Evolutionary conservation across 2,329 filamentous ascomycete species (phyloP), one percentile per base, ranked within the genome.

Genomic region (Diaporthe citri): DNA sequence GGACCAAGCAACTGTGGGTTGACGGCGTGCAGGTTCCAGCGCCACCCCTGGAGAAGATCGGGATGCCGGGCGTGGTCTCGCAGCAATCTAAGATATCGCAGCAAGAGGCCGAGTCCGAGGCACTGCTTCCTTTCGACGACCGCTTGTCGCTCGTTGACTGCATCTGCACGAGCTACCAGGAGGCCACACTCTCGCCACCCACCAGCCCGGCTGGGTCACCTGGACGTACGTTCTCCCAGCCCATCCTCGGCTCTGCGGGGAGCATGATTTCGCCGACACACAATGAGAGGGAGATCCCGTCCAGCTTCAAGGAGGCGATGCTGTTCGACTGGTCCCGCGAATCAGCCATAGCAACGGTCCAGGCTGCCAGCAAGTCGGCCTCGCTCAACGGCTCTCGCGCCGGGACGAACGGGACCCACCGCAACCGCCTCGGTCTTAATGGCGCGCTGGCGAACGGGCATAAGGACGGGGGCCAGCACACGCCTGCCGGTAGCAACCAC

Each of bases 301-400:
- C 86, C 22, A 88, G 87, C 39, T 90, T 95, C 78, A 91, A 89
- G 77, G 94, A 97, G 76, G 90, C 94, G 78, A 94, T 98, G 90
- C 85, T 95, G 74, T 87, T 90, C 28, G 90, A 94, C 64, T 98
- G 96, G 96, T 93, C 91, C 52, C 92, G 92, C 80, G 95, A 97
- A 31, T 85, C 87, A 20, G 94, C 93, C 43, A 86, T 97, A 71
- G 90, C 92, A 15, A 88, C 90, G 51, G 88, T 94, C 66, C 91
- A 93, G 75, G 91, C 94, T 73, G 90, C 88, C 67, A 92, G 92
- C 79, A 94, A 93, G 79, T 91, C 94, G 0, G 90, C 90, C 17
- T 97, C 95, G 5, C 85, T 97, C 72, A 94, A 88, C 72, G 95
- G 95, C 31, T 97, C 95, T 3, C 91, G 90, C 77, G 88, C 90